Base-by-base conservation (phyloP, 345 rosid species). In the Brassica incana region DNA sequence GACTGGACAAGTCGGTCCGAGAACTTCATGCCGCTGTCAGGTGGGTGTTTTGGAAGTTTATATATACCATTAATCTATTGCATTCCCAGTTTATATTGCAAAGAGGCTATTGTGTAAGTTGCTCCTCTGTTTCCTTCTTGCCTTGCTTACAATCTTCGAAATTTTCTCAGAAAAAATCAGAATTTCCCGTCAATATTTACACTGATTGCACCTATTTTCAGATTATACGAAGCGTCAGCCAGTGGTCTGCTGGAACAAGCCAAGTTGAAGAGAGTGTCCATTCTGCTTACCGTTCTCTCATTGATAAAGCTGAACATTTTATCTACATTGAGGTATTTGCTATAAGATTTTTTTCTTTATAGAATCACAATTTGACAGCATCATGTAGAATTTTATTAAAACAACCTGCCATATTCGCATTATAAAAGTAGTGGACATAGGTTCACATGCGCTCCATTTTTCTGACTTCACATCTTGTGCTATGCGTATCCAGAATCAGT, bases 241-340 rank as follows among this genome's bases (percentile, higher is more conserved):
- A 93, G 80, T 93, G 99, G 99, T 96, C 98, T 75, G 95, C 98
- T 63, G 99, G 99, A 85, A 93, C 98, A 71, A 89, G 97, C 87
- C 99, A 92, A 87, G 78, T 84, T 69, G 98, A 96, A 84, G 97
- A 93, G 80, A 93, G 97, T 87, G 89, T 93, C 85, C 99, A 93
- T 83, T 82, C 89, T 83, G 95, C 98, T 80, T 96, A 96, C 78
- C 85, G 88, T 73, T 92, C 97, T 86, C 99, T 96, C 67, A 90
- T 96, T 69, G 99, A 92, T 85, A 93, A 88, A 85, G 97, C 98
- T 54, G 97, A 96, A 75, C 97, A 92, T 78, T 92, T 90, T 36
- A 80, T 96, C 69, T 96, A 96, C 78, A 96, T 96, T 40, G 97
- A 96, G 98, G 98, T 96, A 90, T 78, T 43, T 73, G 63, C 32